Conservation (phyloP, 2,329 filamentous ascomycete species). For the Atkinsonella hypoxylon region DNA sequence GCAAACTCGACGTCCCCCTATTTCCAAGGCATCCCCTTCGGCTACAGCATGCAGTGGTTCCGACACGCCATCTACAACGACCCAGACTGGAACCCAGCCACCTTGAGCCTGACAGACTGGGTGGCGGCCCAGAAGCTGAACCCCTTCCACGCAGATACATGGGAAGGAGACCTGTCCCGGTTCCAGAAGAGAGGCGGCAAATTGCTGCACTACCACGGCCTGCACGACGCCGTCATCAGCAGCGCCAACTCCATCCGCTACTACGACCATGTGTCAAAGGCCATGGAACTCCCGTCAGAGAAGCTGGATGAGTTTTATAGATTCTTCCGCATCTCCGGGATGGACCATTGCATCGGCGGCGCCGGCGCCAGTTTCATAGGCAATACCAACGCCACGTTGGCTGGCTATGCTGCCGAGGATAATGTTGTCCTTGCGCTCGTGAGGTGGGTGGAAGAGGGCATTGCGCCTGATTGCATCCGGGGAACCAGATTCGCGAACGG, state of each 20-base stretch:
- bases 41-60: slow-evolving; percentile 19
- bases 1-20: slow-evolving; percentile 10
- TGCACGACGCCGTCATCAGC: slow-evolving; percentile 28
- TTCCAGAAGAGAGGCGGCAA: slow-evolving; percentile 29
- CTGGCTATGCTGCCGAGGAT: slow-evolving; percentile 21
- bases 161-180: slow-evolving; percentile 24
- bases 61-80: slow-evolving; percentile 29
- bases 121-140: slow-evolving; percentile 27
- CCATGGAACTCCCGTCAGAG: slow-evolving; percentile 17
- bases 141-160: slow-evolving; percentile 26
- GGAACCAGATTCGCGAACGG: slow-evolving; percentile 22
- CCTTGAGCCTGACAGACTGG: slow-evolving; percentile 21
- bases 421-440: slow-evolving; percentile 37
- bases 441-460: slow-evolving; percentile 34
- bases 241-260: slow-evolving; percentile 15
- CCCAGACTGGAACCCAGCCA: slow-evolving; percentile 21
- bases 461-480: slow-evolving; percentile 27
- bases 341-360: slow-evolving; percentile 38
- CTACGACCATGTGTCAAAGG: slow-evolving; percentile 13
- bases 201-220: slow-evolving; percentile 35
- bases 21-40: slow-evolving; percentile 22
- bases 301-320: slow-evolving; percentile 30
- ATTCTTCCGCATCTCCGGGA: slow-evolving; percentile 41
- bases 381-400: slow-evolving; percentile 9
- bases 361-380: slow-evolving; percentile 28